Evolutionary conservation across 768 basidiomycete genomes (phyloP).

Genomic region (Lactifluus volemus): DNA sequence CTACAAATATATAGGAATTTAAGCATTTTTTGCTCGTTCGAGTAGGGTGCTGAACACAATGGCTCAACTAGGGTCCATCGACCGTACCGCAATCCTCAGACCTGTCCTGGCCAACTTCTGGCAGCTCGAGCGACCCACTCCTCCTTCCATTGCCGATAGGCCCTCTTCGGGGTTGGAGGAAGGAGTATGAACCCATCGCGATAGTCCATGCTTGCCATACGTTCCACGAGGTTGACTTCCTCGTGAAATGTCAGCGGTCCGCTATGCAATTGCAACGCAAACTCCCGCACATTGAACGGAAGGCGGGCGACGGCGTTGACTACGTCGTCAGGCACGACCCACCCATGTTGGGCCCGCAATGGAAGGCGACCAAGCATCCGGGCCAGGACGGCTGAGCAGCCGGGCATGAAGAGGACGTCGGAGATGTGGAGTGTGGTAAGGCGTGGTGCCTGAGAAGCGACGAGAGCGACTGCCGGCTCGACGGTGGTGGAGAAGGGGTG

Average conservation of each 20-base stretch:
- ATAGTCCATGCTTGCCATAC: conserved; percentile 14
- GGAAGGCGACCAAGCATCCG: conserved; percentile 17
- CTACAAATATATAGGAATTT: too few species aligned
- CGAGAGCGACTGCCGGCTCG: neutral
- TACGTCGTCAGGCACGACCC: neutral
- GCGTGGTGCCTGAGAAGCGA: neutral
- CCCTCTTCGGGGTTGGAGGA: neutral
- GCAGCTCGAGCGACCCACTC: conserved; percentile 2
- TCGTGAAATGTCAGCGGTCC: neutral
- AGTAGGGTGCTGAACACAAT: too few species aligned
- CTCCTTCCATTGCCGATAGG: neutral
- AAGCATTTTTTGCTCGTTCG: too few species aligned
- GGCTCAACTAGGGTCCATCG: neutral
- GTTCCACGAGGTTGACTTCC: neutral
- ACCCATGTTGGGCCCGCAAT: conserved; percentile 9
- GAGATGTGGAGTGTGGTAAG: conserved; percentile 7
- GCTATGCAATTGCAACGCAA: conserved; percentile 5
- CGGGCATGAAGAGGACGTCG: conserved; percentile 10
- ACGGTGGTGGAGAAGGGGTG: conserved; percentile 2
- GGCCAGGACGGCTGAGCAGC: conserved; percentile 9
- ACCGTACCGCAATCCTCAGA: neutral
- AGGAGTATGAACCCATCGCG: conserved; percentile 14
- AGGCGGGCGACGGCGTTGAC: neutral
- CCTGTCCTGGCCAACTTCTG: neutral
- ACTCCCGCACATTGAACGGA: conserved; percentile 2